phyloP scores from a whole-genome alignment of 192 early-diverging fungal genomes.

The Backusella mclennaniae region DNA sequence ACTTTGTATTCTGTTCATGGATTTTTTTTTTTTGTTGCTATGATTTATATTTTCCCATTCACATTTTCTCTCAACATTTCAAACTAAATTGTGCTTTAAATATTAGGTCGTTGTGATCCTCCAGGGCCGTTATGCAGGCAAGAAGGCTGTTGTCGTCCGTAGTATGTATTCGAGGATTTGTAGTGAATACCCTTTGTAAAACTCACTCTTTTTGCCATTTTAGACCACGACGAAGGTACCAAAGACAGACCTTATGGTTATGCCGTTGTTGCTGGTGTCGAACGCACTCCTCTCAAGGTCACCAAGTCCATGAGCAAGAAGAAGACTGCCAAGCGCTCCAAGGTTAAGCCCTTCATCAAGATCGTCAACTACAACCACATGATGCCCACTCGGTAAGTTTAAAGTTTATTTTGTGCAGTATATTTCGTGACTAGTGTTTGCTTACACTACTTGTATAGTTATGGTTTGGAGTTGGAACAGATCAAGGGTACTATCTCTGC shows the following conservation, averaged over 20 bases:
- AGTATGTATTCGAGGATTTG: constrained; percentile 35
- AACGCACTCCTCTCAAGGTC: constrained; percentile 97
- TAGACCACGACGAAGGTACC: constrained; percentile 92
- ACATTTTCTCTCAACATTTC: not conserved
- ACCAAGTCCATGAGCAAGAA: constrained; percentile 94
- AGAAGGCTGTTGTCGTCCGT: constrained; percentile 99
- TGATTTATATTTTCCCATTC: not conserved
- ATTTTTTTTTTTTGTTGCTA: not conserved
- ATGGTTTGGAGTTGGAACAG: constrained; percentile 93
- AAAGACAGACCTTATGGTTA: constrained; percentile 96
- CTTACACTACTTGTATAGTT: constrained; percentile 43
- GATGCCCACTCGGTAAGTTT: constrained; percentile 93
- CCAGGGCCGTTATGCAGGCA: constrained; percentile 98
- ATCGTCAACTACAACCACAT: constrained; percentile 99
- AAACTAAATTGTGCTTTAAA: not conserved
- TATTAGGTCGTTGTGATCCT: constrained; percentile 94
- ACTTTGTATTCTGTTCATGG: not conserved
- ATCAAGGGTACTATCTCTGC: constrained; percentile 83
- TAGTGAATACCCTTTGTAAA: constrained; percentile 10
- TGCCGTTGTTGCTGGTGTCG: constrained; percentile 97
- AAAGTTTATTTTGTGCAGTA: too few relatives aligned
- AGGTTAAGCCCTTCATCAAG: constrained; percentile 99
- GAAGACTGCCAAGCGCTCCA: constrained; percentile 94
- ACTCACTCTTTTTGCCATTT: constrained; percentile 2
- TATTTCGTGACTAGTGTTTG: not conserved